Evolutionary conservation across 2,329 filamentous ascomycete species (phyloP).

Genomic region (Exophiala spinifera): DNA sequence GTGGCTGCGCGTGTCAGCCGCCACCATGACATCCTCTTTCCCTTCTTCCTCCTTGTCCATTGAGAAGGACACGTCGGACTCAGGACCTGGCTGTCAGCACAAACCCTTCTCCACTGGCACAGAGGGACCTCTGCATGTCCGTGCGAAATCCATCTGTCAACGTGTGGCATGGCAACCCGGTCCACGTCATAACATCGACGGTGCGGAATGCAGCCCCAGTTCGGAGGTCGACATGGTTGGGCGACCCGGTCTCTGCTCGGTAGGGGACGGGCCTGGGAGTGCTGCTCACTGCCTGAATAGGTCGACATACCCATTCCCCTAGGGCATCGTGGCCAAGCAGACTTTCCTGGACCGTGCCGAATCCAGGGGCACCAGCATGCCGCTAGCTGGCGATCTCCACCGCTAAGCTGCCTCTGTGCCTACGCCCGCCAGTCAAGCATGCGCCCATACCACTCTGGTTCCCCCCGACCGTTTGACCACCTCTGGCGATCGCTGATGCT

Average conservation of each 20-base stretch:
- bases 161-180: not conserved
- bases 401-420: not conserved
- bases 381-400: slow-evolving; percentile 4
- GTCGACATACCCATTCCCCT: not conserved
- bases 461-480: slow-evolving; percentile 13
- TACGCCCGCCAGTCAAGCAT: not conserved
- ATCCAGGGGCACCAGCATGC: not conserved
- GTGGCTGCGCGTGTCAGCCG: too few species aligned
- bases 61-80: not conserved
- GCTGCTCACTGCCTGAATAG: slow-evolving; percentile 13
- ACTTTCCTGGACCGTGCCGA: not conserved
- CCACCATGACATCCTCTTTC: slow-evolving; percentile 17
- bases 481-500: slow-evolving; percentile 24
- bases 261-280: slow-evolving; percentile 14
- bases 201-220: not conserved
- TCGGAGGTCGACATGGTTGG: not conserved
- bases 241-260: slow-evolving; percentile 4
- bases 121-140: too few species aligned
- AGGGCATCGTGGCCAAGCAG: not conserved
- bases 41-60: not conserved
- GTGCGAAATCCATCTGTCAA: too few species aligned
- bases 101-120: too few species aligned
- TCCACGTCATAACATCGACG: slow-evolving; percentile 11
- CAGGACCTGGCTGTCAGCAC: too few species aligned
- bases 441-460: slow-evolving; percentile 12